Evolutionary conservation across 2,329 filamentous ascomycete genomes (phyloP), one percentile per base, ranked within the genome.

Genomic region (Pseudovirgaria hyperparasitica): DNA sequence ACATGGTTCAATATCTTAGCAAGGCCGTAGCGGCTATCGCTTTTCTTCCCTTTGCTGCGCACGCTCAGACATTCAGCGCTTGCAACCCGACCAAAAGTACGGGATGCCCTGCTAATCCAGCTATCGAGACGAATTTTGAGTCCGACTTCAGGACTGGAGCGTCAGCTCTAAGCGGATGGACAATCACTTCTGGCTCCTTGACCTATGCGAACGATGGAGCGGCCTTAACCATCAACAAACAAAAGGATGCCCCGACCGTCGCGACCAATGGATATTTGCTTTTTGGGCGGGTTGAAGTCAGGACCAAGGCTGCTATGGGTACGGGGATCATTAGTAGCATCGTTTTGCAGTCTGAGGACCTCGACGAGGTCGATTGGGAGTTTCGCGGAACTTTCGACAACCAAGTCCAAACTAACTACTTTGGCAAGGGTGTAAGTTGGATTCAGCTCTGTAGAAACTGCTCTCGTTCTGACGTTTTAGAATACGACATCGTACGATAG

Each of bases 321-420:
- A 60, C 58, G 6, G 85, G 85, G 26, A 76, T 93, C 36, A 71
- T 93, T 41, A 84, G 76, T 44, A 70, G 80, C 35, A 76, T 92
- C 45, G 86, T 92, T 48, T 67, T 87, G 52, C 66, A 90, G 38
- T 87, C 79, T 27, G 78, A 90, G 40, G 76, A 85, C 41, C 65
- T 87, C 9, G 85, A 92, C 49, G 82, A 92, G 55, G 75, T 92
- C 21, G 85, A 93, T 47, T 87, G 82, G 60, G 82, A 90, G 48
- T 80, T 82, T 45, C 65, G 84, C 32, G 82, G 82, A 23, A 66
- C 66, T 30, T 76, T 82, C 45, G 54, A 59, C 29, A 70, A 63
- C 10, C 55, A 65, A 18, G 77, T 70, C 6, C 66, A 80, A 41
- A 76, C 71, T 39, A 86, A 87, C 60, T 87, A 77, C 57, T 82